These are phyloP conservation scores for Dioscorea dumetorum DNA, from an alignment of 106 monocot genomes.

Conservation along the genomic window DNA sequence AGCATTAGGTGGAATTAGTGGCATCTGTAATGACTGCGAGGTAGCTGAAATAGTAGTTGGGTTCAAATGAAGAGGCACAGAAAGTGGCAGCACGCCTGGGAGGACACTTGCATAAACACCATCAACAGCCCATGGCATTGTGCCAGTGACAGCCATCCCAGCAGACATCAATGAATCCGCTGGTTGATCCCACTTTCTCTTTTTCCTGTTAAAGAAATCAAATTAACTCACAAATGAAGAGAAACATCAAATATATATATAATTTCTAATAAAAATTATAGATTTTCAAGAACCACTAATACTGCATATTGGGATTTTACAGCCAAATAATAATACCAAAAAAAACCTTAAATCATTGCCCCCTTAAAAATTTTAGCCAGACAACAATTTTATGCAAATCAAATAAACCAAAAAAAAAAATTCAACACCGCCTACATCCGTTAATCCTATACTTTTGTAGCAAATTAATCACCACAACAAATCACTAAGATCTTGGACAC, in stretches of 20 bases:
- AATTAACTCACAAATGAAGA: neutral
- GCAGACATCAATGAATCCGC: slow-evolving; percentile 60
- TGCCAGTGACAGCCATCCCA: slow-evolving; percentile 37
- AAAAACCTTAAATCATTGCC: too few relatives aligned
- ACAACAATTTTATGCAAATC: neutral
- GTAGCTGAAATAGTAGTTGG: slow-evolving; percentile 15
- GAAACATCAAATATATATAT: neutral
- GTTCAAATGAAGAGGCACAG: slow-evolving; percentile 22
- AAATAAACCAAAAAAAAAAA: neutral
- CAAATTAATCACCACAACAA: neutral
- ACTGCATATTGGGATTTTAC: neutral
- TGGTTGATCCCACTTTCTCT: slow-evolving; percentile 97
- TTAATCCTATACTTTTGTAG: neutral
- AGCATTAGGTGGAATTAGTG: slow-evolving; percentile 30
- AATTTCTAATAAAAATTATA: slow-evolving; percentile 1
- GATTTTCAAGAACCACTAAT: neutral
- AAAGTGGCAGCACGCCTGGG: slow-evolving; percentile 17
- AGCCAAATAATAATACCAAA: neutral
- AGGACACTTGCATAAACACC: slow-evolving; percentile 22
- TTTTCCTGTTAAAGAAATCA: slow-evolving; percentile 44
- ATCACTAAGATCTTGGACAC: neutral
- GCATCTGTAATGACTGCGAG: slow-evolving; percentile 17
- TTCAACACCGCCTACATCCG: neutral
- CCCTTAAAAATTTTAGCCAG: neutral
- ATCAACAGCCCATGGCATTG: slow-evolving; percentile 13